Conservation (phyloP, 805 yeast genomes). For the Sugiyamaella boreocaroliniensis region DNA sequence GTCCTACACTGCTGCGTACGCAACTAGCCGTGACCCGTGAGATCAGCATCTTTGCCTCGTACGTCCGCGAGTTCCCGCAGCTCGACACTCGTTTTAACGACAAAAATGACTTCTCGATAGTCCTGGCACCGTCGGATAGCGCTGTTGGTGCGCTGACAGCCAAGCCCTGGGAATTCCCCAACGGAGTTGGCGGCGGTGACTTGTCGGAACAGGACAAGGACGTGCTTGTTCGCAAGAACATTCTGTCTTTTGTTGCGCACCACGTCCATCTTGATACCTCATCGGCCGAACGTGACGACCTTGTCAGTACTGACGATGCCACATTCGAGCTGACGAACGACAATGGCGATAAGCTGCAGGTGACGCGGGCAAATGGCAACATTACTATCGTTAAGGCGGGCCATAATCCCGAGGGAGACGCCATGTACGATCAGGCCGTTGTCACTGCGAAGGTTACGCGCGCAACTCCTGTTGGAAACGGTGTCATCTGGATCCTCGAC, state of each 20-base stretch:
- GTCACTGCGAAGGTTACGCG: slow-evolving; percentile 18
- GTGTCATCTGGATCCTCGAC: slow-evolving; percentile 28
- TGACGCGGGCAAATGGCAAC: slow-evolving; percentile 3
- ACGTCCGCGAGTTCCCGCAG: slow-evolving; percentile 56
- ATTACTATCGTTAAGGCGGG: slow-evolving; percentile 8
- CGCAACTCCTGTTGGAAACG: slow-evolving; percentile 23
- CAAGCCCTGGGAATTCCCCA: slow-evolving; percentile 85
- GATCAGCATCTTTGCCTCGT: slow-evolving; percentile 59
- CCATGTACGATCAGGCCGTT: slow-evolving; percentile 4
- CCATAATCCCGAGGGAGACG: slow-evolving; percentile 2
- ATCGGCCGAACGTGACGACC: slow-evolving; percentile 2
- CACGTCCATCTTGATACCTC: slow-evolving; percentile 45
- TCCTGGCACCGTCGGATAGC: slow-evolving; percentile 65
- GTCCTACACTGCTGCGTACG: slow-evolving; percentile 31
- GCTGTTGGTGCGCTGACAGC: slow-evolving; percentile 45
- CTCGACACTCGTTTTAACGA: slow-evolving; percentile 45
- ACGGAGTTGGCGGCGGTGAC: slow-evolving; percentile 34
- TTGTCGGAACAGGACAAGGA: slow-evolving; percentile 40
- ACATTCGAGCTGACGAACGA: slow-evolving; percentile 6
- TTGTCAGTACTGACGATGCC: slow-evolving; percentile 2
- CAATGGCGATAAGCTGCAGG: slow-evolving; percentile 7
- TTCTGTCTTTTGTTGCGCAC: slow-evolving; percentile 51
- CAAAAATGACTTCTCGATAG: slow-evolving; percentile 38
- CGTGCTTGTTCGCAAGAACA: slow-evolving; percentile 43
- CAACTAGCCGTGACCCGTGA: slow-evolving; percentile 36